phyloP scores from a whole-genome alignment of 1,284 basidiomycete genomes.

The Pascua guehoae region DNA sequence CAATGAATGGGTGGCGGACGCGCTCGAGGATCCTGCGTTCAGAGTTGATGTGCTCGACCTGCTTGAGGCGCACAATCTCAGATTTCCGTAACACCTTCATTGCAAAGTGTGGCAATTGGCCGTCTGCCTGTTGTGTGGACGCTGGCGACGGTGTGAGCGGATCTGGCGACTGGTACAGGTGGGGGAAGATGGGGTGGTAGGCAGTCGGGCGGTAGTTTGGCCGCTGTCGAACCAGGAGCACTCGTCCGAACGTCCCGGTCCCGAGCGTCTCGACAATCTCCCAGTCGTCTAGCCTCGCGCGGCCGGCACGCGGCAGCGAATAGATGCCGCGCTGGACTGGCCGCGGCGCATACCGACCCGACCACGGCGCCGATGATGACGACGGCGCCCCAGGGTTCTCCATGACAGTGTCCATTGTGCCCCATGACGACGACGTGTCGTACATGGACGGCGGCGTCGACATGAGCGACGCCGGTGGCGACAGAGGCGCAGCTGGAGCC shows the following conservation, averaged over 20 bases:
- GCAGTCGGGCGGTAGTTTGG: constrained; percentile 44
- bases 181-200: constrained; percentile 51
- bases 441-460: constrained; percentile 37
- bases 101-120: constrained; percentile 51
- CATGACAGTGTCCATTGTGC: constrained; percentile 20
- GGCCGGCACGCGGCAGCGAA: constrained; percentile 12
- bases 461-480: constrained; percentile 37
- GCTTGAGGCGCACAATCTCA: constrained; percentile 55
- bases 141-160: constrained; percentile 37
- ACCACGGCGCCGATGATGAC: constrained; percentile 10
- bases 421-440: constrained; percentile 30
- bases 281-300: constrained; percentile 44
- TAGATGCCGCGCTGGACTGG: background rate
- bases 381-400: constrained; percentile 11
- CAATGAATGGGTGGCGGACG: constrained; percentile 57
- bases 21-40: constrained; percentile 55
- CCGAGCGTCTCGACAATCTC: constrained; percentile 50
- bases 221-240: constrained; percentile 47
- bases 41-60: constrained; percentile 58
- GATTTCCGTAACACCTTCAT: constrained; percentile 56
- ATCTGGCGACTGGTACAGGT: constrained; percentile 41
- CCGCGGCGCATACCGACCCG: constrained; percentile 4
- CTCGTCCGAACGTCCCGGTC: constrained; percentile 51
- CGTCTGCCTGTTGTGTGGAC: constrained; percentile 43
- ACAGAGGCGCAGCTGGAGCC: constrained; percentile 26